Conservation (phyloP, 495 filamentous ascomycete species). For the Aspergillus nidulans region DNA sequence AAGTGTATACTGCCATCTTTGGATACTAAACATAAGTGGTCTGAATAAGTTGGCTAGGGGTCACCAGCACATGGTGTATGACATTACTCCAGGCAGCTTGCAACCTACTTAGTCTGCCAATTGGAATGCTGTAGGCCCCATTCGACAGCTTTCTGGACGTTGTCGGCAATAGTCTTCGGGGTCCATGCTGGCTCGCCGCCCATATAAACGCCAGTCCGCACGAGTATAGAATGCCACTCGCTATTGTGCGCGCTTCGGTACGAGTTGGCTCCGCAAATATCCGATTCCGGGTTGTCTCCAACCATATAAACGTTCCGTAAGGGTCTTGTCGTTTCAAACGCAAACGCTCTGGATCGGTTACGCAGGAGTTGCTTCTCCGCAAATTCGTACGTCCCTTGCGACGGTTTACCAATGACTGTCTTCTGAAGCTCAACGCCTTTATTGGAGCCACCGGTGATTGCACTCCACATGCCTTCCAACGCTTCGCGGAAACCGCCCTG, state of each 20-base stretch:
- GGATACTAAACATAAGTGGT: not conserved
- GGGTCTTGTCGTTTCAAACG: conserved; percentile 29
- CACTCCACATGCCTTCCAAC: conserved; percentile 70
- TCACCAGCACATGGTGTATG: not conserved
- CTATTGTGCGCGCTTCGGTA: conserved; percentile 62
- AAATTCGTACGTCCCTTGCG: conserved; percentile 69
- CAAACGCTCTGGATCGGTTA: conserved; percentile 51
- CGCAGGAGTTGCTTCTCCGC: conserved; percentile 67
- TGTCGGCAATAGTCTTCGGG: conserved; percentile 58
- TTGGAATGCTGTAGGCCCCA: conserved; percentile 55
- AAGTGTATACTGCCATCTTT: not conserved
- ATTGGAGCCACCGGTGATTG: conserved; percentile 58
- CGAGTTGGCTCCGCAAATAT: conserved; percentile 85
- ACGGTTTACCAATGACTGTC: conserved; percentile 80
- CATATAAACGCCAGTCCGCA: conserved; percentile 75
- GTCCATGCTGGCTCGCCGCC: conserved; percentile 52
- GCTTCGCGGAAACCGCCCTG: conserved; percentile 89
- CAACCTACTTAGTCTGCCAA: conserved; percentile 22
- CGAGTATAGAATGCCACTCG: conserved; percentile 75
- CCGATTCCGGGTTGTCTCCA: conserved; percentile 92
- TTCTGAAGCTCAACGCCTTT: conserved; percentile 56
- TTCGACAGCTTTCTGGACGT: conserved; percentile 64
- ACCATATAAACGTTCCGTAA: conserved; percentile 85
- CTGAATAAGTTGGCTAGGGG: not conserved
- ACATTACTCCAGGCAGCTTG: not conserved